phyloP scores from a whole-genome alignment of 441 rosid genomes.

The Biscutella laevigata region DNA sequence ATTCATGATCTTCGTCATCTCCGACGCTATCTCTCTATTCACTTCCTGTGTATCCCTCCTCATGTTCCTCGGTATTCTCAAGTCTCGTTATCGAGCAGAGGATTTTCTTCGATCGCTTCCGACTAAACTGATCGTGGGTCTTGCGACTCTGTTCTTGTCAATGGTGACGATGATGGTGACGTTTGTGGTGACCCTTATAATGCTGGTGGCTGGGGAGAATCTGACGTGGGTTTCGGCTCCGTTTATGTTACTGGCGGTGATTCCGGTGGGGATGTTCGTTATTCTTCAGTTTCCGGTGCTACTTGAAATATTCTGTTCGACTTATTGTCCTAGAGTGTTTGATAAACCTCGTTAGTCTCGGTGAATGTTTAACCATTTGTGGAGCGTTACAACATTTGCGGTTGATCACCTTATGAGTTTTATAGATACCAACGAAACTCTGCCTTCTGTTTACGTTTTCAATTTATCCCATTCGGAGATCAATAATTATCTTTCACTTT shows the following conservation, averaged over 20 bases:
- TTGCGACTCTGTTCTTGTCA: constrained; percentile 57
- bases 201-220: neutral
- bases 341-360: constrained; percentile 30
- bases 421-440: too few relatives aligned
- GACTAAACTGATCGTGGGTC: constrained; percentile 51
- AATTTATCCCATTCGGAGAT: too few relatives aligned
- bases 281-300: constrained; percentile 59
- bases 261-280: constrained; percentile 53
- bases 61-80: constrained; percentile 63
- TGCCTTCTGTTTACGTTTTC: too few relatives aligned
- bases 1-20: constrained; percentile 41
- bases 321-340: constrained; percentile 53
- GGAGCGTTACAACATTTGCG: too few relatives aligned
- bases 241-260: constrained; percentile 42
- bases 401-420: too few relatives aligned
- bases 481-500: too few relatives aligned
- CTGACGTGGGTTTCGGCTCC: constrained; percentile 37
- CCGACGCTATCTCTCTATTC: constrained; percentile 56
- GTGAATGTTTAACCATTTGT: neutral
- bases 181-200: constrained; percentile 28
- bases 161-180: constrained; percentile 64
- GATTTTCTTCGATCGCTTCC: constrained; percentile 61
- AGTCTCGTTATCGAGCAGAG: constrained; percentile 59
- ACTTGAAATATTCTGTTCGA: constrained; percentile 46
- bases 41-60: constrained; percentile 54